Percentiles rank a stretch among this genome's conserved stretches.
Conservation (phyloP, 768 basidiomycete species). For the Pleurotus citrinopileatus region DNA sequence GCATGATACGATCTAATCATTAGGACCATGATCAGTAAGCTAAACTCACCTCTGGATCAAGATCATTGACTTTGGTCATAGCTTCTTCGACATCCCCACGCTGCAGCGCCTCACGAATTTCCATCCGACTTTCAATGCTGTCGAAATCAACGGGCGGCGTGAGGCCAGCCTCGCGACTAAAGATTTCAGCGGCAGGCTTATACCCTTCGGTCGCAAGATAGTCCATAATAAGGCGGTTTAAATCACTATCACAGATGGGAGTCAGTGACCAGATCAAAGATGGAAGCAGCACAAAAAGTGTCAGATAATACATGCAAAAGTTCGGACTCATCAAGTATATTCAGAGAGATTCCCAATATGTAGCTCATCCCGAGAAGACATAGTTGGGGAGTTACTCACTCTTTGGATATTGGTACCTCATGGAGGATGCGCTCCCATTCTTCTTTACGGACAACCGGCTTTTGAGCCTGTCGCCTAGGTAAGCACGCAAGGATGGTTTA, state of each 20-base stretch:
- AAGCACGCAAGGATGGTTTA: not conserved
- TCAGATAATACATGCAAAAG: constrained; percentile 92
- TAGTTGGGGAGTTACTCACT: constrained; percentile 58
- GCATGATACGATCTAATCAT: constrained; percentile 97
- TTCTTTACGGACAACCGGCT: constrained; percentile 63
- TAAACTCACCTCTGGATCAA: constrained; percentile 90
- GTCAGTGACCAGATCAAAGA: constrained; percentile 14
- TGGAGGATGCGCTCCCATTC: constrained; percentile 87
- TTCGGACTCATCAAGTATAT: constrained; percentile 66
- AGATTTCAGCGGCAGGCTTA: constrained; percentile 93
- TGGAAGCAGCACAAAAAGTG: constrained; percentile 21
- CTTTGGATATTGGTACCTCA: constrained; percentile 81
- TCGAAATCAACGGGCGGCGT: constrained; percentile 81
- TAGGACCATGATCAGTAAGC: constrained; percentile 20
- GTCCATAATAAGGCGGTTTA: constrained; percentile 94
- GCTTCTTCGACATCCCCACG: constrained; percentile 94
- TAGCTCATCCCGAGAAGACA: constrained; percentile 55
- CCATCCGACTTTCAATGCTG: constrained; percentile 91
- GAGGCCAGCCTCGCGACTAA: constrained; percentile 84
- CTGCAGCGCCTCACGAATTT: constrained; percentile 90
- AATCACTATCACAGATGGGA: constrained; percentile 58
- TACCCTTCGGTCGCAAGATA: constrained; percentile 98
- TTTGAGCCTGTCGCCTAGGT: constrained; percentile 36
- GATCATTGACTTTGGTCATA: constrained; percentile 91
- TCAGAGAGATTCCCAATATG: constrained; percentile 99